Conservation (phyloP, 306 rosid species). For the Vicia villosa region DNA sequence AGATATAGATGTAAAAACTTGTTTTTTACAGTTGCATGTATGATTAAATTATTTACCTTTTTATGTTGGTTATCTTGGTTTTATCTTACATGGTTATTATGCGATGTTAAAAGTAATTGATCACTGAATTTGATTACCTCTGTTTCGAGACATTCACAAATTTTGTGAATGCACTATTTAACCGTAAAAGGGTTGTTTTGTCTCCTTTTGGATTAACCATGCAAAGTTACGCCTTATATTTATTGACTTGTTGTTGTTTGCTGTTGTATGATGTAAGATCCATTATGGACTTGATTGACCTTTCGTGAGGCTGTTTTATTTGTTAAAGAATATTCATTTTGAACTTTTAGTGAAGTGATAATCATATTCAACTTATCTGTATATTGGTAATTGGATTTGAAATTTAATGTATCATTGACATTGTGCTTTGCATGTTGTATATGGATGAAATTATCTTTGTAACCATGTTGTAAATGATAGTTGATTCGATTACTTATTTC, state of each 20-base stretch:
- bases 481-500: no score
- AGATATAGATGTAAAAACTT: conserved; percentile 9
- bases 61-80: no score
- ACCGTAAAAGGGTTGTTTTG: not conserved
- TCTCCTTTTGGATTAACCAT: no score
- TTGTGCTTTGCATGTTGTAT: conserved; percentile 42
- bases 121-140: not conserved
- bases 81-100: not conserved
- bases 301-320: conserved; percentile 7
- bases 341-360: not conserved
- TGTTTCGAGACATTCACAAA: not conserved
- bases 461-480: no score
- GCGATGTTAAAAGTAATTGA: conserved; percentile 6
- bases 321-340: no score
- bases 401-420: conserved; percentile 32
- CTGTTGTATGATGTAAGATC: not conserved
- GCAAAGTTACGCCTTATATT: not conserved
- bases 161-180: not conserved
- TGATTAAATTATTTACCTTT: conserved; percentile 2
- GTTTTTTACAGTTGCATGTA: not conserved
- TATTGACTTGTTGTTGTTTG: conserved; percentile 8
- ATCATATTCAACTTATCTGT: conserved; percentile 25
- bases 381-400: conserved; percentile 25
- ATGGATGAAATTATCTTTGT: conserved; percentile 30
- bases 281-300: not conserved